These are phyloP conservation scores for Cytospora chrysosperma DNA, from an alignment of 2,329 filamentous ascomycete genomes.

Conservation along the genomic window DNA sequence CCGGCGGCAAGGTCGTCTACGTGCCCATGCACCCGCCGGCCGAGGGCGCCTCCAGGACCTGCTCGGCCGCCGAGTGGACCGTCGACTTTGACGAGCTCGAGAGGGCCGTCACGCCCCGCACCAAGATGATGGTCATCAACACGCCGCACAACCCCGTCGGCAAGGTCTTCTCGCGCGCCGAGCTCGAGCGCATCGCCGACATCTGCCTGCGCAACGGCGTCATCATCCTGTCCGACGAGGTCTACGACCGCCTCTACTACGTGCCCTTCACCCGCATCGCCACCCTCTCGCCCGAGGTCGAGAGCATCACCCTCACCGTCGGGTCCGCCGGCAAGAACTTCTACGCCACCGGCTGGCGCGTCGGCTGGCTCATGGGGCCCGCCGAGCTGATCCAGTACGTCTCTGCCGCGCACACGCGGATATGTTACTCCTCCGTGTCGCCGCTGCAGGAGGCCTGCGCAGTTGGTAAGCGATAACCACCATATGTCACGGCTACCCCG, in stretches of 20 bases:
- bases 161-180: slow-evolving; percentile 85
- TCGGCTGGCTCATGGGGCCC: slow-evolving; percentile 90
- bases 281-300: slow-evolving; percentile 86
- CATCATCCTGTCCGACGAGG: slow-evolving; percentile 87
- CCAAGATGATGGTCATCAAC: slow-evolving; percentile 95
- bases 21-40: slow-evolving; percentile 90
- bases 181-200: slow-evolving; percentile 81
- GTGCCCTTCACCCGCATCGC: slow-evolving; percentile 91
- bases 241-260: slow-evolving; percentile 95
- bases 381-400: slow-evolving; percentile 89
- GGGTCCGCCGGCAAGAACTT: slow-evolving; percentile 98
- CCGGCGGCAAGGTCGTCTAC: slow-evolving; percentile 90
- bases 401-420: slow-evolving; percentile 87
- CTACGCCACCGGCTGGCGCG: slow-evolving; percentile 95
- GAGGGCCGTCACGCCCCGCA: slow-evolving; percentile 76
- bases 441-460: slow-evolving; percentile 93
- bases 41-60: slow-evolving; percentile 74
- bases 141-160: slow-evolving; percentile 92
- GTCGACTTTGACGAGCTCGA: slow-evolving; percentile 83
- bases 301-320: slow-evolving; percentile 84
- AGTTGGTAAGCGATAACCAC: slow-evolving; percentile 52
- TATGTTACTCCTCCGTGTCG: slow-evolving; percentile 92
- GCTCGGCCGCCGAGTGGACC: slow-evolving; percentile 83
- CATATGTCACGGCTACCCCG: too few relatives aligned
- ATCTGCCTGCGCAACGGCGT: slow-evolving; percentile 91